A percentile compares a stretch with the other conserved stretches of the same genome.
phyloP scores from a whole-genome alignment of 306 rosid genomes.

The Morella rubra region DNA sequence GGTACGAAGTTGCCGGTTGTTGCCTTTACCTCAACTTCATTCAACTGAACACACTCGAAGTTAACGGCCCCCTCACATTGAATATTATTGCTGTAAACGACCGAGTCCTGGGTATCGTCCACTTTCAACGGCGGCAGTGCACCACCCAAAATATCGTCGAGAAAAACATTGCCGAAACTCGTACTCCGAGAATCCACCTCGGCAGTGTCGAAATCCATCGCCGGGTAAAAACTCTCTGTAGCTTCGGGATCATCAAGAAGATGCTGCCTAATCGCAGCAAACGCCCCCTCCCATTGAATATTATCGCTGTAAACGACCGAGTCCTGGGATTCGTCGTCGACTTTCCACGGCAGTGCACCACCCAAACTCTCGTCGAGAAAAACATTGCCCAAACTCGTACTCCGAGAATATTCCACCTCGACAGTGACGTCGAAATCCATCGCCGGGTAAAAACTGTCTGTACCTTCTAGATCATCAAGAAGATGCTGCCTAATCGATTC shows the following conservation, averaged over 20 bases:
- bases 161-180: background rate
- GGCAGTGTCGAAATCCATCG: background rate
- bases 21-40: background rate
- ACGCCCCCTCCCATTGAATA: no score
- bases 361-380: no score
- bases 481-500: constrained; percentile 13
- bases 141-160: background rate
- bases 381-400: no score
- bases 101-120: background rate
- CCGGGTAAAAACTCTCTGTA: background rate
- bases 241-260: background rate
- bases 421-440: no score
- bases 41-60: background rate
- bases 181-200: background rate
- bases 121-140: no score
- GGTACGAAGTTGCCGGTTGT: background rate
- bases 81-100: background rate
- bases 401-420: no score
- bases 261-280: no score
- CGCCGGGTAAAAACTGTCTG: no score
- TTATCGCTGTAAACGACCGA: no score
- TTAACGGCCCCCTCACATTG: background rate
- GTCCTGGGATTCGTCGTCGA: no score
- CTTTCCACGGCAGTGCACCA: no score
- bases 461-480: no score